Evolutionary conservation across 768 basidiomycete genomes (phyloP).

Genomic region (Lanmaoa rubissima): DNA sequence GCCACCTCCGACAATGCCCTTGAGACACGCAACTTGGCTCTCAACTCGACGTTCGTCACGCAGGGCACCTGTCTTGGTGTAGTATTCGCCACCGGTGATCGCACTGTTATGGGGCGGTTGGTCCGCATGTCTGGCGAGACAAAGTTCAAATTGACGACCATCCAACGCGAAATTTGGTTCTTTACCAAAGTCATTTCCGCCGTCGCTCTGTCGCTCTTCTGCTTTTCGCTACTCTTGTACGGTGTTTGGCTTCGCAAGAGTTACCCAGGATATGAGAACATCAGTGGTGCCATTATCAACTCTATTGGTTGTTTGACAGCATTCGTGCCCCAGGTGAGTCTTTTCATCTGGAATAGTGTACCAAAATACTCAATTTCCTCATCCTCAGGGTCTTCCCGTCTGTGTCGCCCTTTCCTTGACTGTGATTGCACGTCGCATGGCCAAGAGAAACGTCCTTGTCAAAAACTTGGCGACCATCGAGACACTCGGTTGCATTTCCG

Average conservation of each 20-base stretch:
- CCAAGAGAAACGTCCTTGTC: constrained; percentile 45
- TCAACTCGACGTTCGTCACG: constrained; percentile 43
- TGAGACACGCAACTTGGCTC: constrained; percentile 47
- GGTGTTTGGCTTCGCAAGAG: constrained; percentile 41
- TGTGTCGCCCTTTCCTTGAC: constrained; percentile 53
- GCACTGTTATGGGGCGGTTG: constrained; percentile 50
- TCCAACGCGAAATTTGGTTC: constrained; percentile 48
- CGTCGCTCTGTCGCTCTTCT: constrained; percentile 40
- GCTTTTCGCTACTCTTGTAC: constrained; percentile 39
- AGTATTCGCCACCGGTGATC: constrained; percentile 44
- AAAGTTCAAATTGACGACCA: constrained; percentile 45
- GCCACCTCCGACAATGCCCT: constrained; percentile 49
- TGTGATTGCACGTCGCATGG: constrained; percentile 47
- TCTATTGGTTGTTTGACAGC: constrained; percentile 40
- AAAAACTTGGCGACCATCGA: constrained; percentile 55
- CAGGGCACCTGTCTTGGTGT: constrained; percentile 42
- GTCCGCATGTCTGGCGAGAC: constrained; percentile 50
- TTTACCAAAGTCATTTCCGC: constrained; percentile 53
- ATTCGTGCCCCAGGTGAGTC: constrained; percentile 40
- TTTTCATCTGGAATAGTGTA: background rate
- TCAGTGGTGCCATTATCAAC: constrained; percentile 36
- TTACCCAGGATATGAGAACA: constrained; percentile 36
- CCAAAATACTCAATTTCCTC: background rate
- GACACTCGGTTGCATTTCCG: constrained; percentile 50
- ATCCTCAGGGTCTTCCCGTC: constrained; percentile 36